Evolutionary conservation across 192 early-diverging fungal species (phyloP).

Genomic region (Coemansia pectinata): DNA sequence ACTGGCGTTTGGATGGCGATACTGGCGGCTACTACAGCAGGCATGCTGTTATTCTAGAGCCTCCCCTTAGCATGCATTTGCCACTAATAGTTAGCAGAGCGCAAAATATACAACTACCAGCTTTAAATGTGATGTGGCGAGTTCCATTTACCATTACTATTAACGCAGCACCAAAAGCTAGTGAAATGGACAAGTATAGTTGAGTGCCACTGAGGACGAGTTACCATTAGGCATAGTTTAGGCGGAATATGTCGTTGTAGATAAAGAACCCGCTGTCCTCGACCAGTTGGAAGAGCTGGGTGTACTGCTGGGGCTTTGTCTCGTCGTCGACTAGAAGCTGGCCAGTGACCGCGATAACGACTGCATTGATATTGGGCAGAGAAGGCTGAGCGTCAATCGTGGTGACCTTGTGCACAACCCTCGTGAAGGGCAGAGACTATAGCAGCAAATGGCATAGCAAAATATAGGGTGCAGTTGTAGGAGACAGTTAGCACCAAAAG

Average conservation of each 20-base stretch:
- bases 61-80: not conserved
- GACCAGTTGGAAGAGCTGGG: constrained; percentile 86
- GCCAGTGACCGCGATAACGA: constrained; percentile 85
- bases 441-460: not conserved
- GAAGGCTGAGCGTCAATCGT: constrained; percentile 84
- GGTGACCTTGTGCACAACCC: constrained; percentile 69
- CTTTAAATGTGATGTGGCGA: not conserved
- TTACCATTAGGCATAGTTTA: constrained; percentile 62
- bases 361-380: constrained; percentile 58
- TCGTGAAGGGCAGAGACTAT: constrained; percentile 71
- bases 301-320: constrained; percentile 75
- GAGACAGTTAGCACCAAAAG: not conserved
- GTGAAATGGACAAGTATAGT: not conserved
- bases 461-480: not conserved
- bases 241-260: constrained; percentile 85
- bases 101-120: not conserved
- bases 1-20: constrained; percentile 12
- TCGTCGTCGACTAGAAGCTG: constrained; percentile 87
- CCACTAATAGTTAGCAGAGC: not conserved
- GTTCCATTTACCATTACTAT: not conserved
- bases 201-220: not conserved
- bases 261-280: constrained; percentile 76
- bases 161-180: not conserved
- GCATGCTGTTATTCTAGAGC: constrained; percentile 8
- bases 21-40: constrained; percentile 8